Conservation (phyloP, 140 eudicot genomes). For the Anethum foeniculum region DNA sequence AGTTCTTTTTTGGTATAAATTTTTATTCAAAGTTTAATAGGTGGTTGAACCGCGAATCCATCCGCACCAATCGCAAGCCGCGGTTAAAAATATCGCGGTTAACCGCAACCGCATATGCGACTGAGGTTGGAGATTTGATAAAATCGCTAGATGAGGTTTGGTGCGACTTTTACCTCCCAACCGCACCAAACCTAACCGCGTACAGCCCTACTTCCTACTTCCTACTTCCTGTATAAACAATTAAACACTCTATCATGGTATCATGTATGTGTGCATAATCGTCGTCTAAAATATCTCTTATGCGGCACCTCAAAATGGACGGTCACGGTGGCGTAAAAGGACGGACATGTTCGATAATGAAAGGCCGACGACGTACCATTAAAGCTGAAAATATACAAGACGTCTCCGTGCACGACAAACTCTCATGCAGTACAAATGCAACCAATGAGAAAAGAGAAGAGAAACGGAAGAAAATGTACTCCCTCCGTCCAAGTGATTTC, state of each 20-base stretch:
- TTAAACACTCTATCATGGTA: background rate
- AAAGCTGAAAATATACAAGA: conserved; percentile 8
- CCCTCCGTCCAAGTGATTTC: too few relatives aligned
- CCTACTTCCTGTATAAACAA: background rate
- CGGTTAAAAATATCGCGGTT: too few relatives aligned
- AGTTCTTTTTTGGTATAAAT: too few relatives aligned
- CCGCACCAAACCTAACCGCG: too few relatives aligned
- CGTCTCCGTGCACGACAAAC: conserved; percentile 17
- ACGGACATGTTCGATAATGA: conserved; percentile 7
- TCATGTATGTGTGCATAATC: background rate
- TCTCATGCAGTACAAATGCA: background rate
- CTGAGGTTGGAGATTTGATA: too few relatives aligned
- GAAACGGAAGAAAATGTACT: background rate
- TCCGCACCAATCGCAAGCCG: too few relatives aligned
- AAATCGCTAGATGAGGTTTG: too few relatives aligned
- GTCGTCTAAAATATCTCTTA: background rate
- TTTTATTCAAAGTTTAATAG: too few relatives aligned
- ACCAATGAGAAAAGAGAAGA: background rate
- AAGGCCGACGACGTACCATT: background rate
- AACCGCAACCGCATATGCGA: too few relatives aligned
- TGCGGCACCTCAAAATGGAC: background rate
- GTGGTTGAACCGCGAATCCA: too few relatives aligned
- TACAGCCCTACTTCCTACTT: too few relatives aligned
- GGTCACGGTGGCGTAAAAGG: conserved; percentile 12
- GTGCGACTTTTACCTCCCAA: too few relatives aligned